Conservation (phyloP, 305 asterid species). For the Salvia sclarea region DNA sequence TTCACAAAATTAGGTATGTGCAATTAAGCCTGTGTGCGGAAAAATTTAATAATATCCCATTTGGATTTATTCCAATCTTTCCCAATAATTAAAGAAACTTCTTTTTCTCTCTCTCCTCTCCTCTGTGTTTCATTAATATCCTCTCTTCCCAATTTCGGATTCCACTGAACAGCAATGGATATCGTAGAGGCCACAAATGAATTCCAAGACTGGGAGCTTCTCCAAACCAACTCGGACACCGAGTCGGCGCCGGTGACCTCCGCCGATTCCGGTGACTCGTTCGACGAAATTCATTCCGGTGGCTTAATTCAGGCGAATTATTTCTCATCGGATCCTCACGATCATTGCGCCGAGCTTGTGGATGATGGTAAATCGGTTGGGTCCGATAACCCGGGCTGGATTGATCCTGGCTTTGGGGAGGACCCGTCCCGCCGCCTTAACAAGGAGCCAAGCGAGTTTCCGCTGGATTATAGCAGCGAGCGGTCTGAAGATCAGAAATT, state of each 20-base stretch:
- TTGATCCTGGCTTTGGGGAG: conserved; percentile 67
- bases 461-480: conserved; percentile 84
- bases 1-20: neutral
- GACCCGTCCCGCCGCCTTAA: conserved; percentile 44
- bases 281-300: conserved; percentile 49
- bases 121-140: neutral
- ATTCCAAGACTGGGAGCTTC: conserved; percentile 85
- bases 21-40: neutral
- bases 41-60: conserved; percentile 2
- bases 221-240: conserved; percentile 49
- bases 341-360: conserved; percentile 31
- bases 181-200: conserved; percentile 40
- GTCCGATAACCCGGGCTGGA: conserved; percentile 82
- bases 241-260: conserved; percentile 33
- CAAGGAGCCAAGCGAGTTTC: conserved; percentile 53
- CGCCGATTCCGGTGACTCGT: conserved; percentile 37
- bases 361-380: conserved; percentile 51
- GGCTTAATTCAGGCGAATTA: conserved; percentile 62
- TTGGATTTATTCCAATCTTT: conserved; percentile 22
- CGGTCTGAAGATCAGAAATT: conserved; percentile 53
- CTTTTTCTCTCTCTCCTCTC: conserved; percentile 18
- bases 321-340: conserved; percentile 61
- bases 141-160: conserved; percentile 14
- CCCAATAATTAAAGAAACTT: neutral
- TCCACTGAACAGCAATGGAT: conserved; percentile 34